Conservation (phyloP, 164 flowering plant species). For the Annona cherimola region DNA sequence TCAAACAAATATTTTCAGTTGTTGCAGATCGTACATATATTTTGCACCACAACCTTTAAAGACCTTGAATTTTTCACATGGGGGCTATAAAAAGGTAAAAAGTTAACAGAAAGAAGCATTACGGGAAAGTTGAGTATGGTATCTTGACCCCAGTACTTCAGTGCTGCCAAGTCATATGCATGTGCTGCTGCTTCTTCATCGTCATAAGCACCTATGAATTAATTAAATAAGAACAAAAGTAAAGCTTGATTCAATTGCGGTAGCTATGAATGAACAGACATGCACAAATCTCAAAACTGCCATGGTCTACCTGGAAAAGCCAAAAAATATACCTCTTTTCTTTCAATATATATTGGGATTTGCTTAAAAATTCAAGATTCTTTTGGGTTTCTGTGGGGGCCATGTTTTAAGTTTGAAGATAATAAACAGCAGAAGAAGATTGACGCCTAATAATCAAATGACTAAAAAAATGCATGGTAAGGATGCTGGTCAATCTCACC, state of each 20-base stretch:
- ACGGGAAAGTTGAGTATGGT: conserved; percentile 89
- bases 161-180: conserved; percentile 93
- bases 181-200: conserved; percentile 92
- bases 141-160: conserved; percentile 89
- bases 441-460: neutral
- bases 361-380: neutral
- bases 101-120: neutral
- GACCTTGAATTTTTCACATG: too few species aligned
- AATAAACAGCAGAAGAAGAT: too few species aligned
- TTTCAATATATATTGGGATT: neutral
- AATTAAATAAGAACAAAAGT: neutral
- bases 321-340: neutral
- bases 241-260: neutral
- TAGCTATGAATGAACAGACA: neutral
- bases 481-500: conserved; percentile 36
- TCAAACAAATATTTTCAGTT: too few species aligned
- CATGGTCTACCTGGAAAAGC: conserved; percentile 1
- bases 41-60: too few species aligned
- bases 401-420: neutral
- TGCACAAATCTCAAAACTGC: neutral
- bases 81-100: too few species aligned
- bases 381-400: neutral
- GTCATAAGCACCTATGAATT: conserved; percentile 72
- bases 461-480: neutral
- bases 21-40: too few species aligned